phyloP scores from a whole-genome alignment of 495 filamentous ascomycete species.

The Aspergillus ellipticus region DNA sequence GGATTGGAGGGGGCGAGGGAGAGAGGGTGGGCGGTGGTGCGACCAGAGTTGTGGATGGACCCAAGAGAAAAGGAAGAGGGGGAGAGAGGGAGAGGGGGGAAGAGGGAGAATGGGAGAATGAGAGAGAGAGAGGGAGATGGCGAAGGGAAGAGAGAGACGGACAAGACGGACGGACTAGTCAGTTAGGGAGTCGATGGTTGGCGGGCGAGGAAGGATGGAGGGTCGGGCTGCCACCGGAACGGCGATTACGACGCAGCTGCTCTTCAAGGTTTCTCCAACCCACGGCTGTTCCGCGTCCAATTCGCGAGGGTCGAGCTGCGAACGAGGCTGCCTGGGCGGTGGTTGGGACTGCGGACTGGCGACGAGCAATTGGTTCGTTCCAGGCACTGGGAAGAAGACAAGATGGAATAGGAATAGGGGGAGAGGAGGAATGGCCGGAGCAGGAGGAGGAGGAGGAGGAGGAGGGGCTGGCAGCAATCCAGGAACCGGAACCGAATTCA shows the following conservation, averaged over 20 bases:
- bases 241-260: slow-evolving; percentile 11
- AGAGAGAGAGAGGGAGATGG: slow-evolving; percentile 5
- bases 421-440: neutral
- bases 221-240: slow-evolving; percentile 5
- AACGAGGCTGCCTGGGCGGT: too few species aligned
- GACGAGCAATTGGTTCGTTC: neutral
- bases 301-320: too few species aligned
- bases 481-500: too few species aligned
- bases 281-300: neutral
- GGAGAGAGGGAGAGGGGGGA: slow-evolving; percentile 9
- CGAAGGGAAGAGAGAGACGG: slow-evolving; percentile 3
- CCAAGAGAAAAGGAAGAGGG: slow-evolving; percentile 1
- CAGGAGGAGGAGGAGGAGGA: neutral
- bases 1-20: neutral
- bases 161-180: slow-evolving; percentile 1
- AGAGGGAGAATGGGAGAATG: slow-evolving; percentile 9
- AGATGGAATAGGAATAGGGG: neutral
- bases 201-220: too few species aligned
- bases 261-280: slow-evolving; percentile 1
- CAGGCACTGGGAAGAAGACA: neutral
- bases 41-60: neutral
- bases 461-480: neutral
- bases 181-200: slow-evolving; percentile 2
- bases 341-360: neutral
- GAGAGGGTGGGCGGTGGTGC: slow-evolving; percentile 1